Evolutionary conservation across 2,329 filamentous ascomycete genomes (phyloP).

Genomic region (Epichloe baconii): DNA sequence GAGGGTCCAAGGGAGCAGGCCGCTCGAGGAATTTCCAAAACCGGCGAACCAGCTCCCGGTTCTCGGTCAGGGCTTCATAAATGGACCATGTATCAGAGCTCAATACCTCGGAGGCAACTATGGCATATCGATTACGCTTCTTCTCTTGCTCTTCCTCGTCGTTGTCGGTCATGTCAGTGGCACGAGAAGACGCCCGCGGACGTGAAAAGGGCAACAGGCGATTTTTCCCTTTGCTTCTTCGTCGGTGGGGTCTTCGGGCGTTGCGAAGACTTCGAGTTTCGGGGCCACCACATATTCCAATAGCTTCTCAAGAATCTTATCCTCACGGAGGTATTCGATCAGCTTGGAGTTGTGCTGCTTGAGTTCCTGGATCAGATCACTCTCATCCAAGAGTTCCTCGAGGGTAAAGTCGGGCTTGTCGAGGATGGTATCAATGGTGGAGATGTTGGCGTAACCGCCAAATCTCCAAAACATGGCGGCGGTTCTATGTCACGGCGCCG

Average conservation of each 20-base stretch:
- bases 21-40: constrained; percentile 88
- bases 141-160: constrained; percentile 73
- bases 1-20: constrained; percentile 74
- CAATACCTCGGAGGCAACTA: constrained; percentile 82
- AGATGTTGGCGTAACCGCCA: constrained; percentile 96
- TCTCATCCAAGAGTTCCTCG: constrained; percentile 91
- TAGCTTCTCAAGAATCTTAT: constrained; percentile 69
- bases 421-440: constrained; percentile 89
- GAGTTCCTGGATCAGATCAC: constrained; percentile 90
- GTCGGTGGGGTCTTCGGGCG: constrained; percentile 36
- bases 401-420: constrained; percentile 93
- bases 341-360: constrained; percentile 98
- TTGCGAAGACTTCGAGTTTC: constrained; percentile 44
- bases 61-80: constrained; percentile 81
- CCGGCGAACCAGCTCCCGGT: constrained; percentile 59
- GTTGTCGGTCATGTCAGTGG: constrained; percentile 31
- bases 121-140: constrained; percentile 85
- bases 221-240: constrained; percentile 33
- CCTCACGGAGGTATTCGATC: constrained; percentile 87
- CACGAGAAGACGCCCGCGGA: constrained; percentile 38
- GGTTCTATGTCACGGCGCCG: constrained; percentile 21
- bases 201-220: constrained; percentile 35
- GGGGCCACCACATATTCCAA: constrained; percentile 87
- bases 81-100: constrained; percentile 97
- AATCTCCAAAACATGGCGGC: constrained; percentile 98